phyloP scores from a whole-genome alignment of 129 eudicot species.

The Mikania micrantha region DNA sequence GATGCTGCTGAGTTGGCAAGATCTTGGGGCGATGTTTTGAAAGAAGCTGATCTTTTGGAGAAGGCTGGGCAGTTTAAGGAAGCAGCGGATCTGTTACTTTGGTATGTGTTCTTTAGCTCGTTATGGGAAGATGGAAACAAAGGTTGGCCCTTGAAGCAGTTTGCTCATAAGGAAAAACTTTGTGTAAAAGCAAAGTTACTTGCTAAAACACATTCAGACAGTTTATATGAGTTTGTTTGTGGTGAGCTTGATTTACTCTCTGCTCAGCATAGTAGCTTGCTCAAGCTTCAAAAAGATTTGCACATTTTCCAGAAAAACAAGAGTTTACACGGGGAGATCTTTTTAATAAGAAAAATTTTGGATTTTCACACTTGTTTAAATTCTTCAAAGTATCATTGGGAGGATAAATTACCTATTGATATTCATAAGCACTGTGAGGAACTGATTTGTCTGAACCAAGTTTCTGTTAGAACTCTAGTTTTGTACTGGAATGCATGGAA shows the following conservation, averaged over 20 bases:
- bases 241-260: conserved; percentile 35
- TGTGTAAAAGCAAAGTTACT: conserved; percentile 33
- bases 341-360: conserved; percentile 33
- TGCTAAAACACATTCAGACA: conserved; percentile 22
- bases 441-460: conserved; percentile 22
- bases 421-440: conserved; percentile 18
- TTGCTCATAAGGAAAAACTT: conserved; percentile 35
- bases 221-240: conserved; percentile 32
- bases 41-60: conserved; percentile 49
- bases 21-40: conserved; percentile 40
- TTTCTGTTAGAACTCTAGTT: conserved; percentile 41
- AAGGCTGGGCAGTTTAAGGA: conserved; percentile 38
- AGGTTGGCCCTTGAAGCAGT: conserved; percentile 64
- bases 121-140: conserved; percentile 36
- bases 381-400: conserved; percentile 48
- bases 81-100: conserved; percentile 30
- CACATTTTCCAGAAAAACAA: conserved; percentile 17
- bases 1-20: conserved; percentile 66
- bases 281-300: conserved; percentile 28
- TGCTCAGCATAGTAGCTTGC: conserved; percentile 28
- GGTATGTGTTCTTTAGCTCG: conserved; percentile 32
- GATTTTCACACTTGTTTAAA: conserved; percentile 30
- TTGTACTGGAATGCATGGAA: conserved; percentile 54
- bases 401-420: conserved; percentile 19
- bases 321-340: conserved; percentile 34